phyloP scores from a whole-genome alignment of 495 filamentous ascomycete genomes.

The Extremus antarcticus region DNA sequence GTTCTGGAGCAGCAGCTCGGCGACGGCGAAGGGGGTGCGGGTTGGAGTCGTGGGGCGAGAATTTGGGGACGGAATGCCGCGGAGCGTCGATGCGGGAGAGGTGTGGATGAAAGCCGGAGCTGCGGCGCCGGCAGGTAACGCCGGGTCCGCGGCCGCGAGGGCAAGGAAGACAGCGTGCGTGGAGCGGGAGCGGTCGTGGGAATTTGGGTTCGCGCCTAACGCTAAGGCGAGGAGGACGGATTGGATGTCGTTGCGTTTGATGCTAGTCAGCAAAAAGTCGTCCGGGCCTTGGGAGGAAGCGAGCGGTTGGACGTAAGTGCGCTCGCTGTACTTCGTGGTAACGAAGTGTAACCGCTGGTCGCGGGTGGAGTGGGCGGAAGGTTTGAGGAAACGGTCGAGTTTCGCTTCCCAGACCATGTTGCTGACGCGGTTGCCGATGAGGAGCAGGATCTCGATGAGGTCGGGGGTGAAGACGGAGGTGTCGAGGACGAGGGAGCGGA shows the following conservation, averaged over 20 bases:
- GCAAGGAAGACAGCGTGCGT: conserved; percentile 85
- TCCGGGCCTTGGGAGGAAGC: conserved; percentile 73
- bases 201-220: conserved; percentile 76
- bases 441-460: conserved; percentile 85
- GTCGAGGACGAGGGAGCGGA: conserved; percentile 90
- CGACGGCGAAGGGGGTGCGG: conserved; percentile 59
- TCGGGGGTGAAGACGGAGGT: conserved; percentile 92
- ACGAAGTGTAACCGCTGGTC: conserved; percentile 90
- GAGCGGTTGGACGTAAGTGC: conserved; percentile 67
- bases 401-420: conserved; percentile 96
- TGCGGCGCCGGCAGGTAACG: conserved; percentile 47
- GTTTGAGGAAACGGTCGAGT: conserved; percentile 61
- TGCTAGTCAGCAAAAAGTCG: conserved; percentile 81
- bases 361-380: conserved; percentile 60
- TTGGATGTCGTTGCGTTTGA: conserved; percentile 89
- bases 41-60: conserved; percentile 18
- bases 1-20: conserved; percentile 88
- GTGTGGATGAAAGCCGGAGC: conserved; percentile 32
- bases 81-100: conserved; percentile 11
- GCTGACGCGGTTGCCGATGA: conserved; percentile 84
- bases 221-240: conserved; percentile 86
- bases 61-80: not conserved
- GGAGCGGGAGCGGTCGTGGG: conserved; percentile 72
- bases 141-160: conserved; percentile 88
- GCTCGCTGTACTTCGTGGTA: conserved; percentile 84